These are phyloP conservation scores for Euphrasia arctica DNA, from an alignment of 305 asterid genomes.

Conservation along the genomic window DNA sequence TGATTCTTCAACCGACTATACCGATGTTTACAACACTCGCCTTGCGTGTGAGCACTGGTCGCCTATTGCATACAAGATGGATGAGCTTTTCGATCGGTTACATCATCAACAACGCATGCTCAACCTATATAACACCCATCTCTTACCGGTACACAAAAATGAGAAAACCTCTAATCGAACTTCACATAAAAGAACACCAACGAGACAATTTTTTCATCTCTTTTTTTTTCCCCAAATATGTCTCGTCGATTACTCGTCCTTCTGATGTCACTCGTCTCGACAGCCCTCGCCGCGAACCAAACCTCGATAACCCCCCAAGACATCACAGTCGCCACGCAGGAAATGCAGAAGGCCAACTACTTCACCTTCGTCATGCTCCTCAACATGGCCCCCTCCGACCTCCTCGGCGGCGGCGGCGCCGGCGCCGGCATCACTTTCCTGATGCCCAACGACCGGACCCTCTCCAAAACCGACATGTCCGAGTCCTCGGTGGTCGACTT, in stretches of 20 bases:
- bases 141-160: neutral
- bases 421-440: slow-evolving; percentile 53
- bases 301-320: slow-evolving; percentile 11
- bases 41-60: neutral
- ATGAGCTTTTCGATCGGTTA: slow-evolving; percentile 41
- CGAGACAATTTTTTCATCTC: too few relatives aligned
- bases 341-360: slow-evolving; percentile 73
- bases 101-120: slow-evolving; percentile 32
- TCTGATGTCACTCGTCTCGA: slow-evolving; percentile 21
- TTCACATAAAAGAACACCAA: too few relatives aligned
- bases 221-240: too few relatives aligned
- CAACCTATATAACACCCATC: slow-evolving; percentile 1
- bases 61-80: slow-evolving; percentile 39
- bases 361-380: slow-evolving; percentile 70
- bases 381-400: slow-evolving; percentile 57
- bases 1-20: neutral
- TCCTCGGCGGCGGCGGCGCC: slow-evolving; percentile 21
- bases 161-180: too few relatives aligned
- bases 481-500: slow-evolving; percentile 38
- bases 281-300: slow-evolving; percentile 21
- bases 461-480: slow-evolving; percentile 34
- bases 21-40: neutral
- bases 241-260: slow-evolving; percentile 25
- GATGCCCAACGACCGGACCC: slow-evolving; percentile 68
- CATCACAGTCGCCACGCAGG: slow-evolving; percentile 44